Percentiles rank a stretch among this genome's conserved stretches.
These are phyloP conservation scores for Verticillium zaregamsianum DNA, from an alignment of 2,329 filamentous ascomycete species.

Conservation along the genomic window DNA sequence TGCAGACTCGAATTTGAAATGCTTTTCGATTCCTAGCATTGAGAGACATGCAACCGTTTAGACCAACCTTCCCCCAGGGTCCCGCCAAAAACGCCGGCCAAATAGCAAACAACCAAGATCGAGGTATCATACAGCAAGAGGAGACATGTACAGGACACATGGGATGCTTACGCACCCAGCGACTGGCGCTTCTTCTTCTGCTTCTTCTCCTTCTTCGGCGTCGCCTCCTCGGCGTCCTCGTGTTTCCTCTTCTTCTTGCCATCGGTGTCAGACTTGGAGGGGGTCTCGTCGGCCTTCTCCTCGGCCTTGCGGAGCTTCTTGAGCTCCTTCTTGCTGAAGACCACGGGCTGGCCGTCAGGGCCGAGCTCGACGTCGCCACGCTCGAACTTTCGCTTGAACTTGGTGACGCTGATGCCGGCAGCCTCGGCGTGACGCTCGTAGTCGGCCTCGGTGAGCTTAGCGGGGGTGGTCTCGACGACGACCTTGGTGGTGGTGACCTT, in stretches of 20 bases:
- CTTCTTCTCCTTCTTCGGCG: slow-evolving; percentile 60
- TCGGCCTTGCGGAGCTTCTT: slow-evolving; percentile 67
- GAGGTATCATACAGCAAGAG: slow-evolving; percentile 17
- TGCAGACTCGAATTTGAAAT: slow-evolving; percentile 1
- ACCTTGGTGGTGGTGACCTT: slow-evolving; percentile 29
- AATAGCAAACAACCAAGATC: slow-evolving; percentile 7
- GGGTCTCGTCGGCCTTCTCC: slow-evolving; percentile 25
- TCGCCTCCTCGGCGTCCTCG: slow-evolving; percentile 63
- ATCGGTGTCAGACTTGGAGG: slow-evolving; percentile 32
- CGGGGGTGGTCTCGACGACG: slow-evolving; percentile 14
- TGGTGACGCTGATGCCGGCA: slow-evolving; percentile 66
- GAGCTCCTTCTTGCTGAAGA: slow-evolving; percentile 71
- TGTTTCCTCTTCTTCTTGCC: slow-evolving; percentile 70
- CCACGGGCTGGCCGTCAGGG: slow-evolving; percentile 59
- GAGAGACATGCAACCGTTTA: slow-evolving; percentile 4
- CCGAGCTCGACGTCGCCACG: slow-evolving; percentile 68
- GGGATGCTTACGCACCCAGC: slow-evolving; percentile 12
- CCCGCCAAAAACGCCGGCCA: slow-evolving; percentile 3
- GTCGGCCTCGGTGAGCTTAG: slow-evolving; percentile 50
- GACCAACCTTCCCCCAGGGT: slow-evolving; percentile 1
- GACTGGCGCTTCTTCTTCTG: slow-evolving; percentile 39
- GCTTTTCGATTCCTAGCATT: slow-evolving; percentile 4
- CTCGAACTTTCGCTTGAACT: slow-evolving; percentile 76
- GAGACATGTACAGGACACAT: slow-evolving; percentile 14
- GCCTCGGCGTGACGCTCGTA: slow-evolving; percentile 58